Percentiles rank a stretch among this genome's conserved stretches.
Evolutionary conservation across 495 filamentous ascomycete genomes (phyloP).

Genomic region (Penicillium angulare): DNA sequence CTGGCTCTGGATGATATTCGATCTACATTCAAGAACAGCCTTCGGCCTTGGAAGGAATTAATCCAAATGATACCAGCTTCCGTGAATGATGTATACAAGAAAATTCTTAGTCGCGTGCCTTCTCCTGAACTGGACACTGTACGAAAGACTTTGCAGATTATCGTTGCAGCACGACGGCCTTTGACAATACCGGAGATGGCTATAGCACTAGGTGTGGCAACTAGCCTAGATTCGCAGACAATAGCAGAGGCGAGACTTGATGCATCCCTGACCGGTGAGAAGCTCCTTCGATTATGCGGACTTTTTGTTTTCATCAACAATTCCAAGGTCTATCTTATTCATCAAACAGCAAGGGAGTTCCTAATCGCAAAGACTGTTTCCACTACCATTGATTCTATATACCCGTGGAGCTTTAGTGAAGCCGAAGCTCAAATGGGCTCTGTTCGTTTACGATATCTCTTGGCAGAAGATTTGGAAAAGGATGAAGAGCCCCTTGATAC

Average conservation of each 20-base stretch:
- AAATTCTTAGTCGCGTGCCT: conserved; percentile 25
- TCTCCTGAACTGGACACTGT: conserved; percentile 10
- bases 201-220: conserved; percentile 37
- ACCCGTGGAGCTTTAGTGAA: conserved; percentile 9
- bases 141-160: conserved; percentile 33
- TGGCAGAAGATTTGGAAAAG: conserved; percentile 16
- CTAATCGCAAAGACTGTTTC: conserved; percentile 8
- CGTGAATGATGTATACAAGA: conserved; percentile 28
- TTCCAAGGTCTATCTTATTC: conserved; percentile 34
- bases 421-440: conserved; percentile 14
- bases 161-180: conserved; percentile 30
- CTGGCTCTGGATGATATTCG: conserved; percentile 18
- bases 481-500: conserved; percentile 3
- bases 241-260: conserved; percentile 23
- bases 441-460: conserved; percentile 25
- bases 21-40: conserved; percentile 17
- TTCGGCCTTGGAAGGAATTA: conserved; percentile 9
- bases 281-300: conserved; percentile 35
- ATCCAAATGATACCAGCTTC: conserved; percentile 18
- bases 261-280: conserved; percentile 9
- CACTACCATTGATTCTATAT: conserved; percentile 1
- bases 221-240: conserved; percentile 10
- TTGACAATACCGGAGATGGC: conserved; percentile 37
- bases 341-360: conserved; percentile 36
- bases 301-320: conserved; percentile 38